Evolutionary conservation across 2,329 filamentous ascomycete genomes (phyloP).

Genomic region (Coleophoma eucalyptorum): DNA sequence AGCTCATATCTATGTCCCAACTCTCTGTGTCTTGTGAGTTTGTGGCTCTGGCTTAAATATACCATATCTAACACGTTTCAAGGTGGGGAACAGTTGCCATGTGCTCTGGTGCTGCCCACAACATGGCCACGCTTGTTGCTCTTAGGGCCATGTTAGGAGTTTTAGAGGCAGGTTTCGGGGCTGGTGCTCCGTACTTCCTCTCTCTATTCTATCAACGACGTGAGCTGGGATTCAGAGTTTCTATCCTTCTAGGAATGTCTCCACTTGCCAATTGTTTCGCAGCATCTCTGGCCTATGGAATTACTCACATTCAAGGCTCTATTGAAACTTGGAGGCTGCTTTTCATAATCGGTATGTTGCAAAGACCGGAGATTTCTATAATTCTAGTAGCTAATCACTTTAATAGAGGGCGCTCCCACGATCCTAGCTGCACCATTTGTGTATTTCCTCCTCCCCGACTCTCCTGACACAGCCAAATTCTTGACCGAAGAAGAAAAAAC

Average conservation of each 20-base stretch:
- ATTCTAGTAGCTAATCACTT: background rate
- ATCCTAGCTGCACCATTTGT: constrained; percentile 23
- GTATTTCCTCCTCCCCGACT: constrained; percentile 28
- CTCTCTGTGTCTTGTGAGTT: constrained; percentile 12
- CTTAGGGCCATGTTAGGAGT: constrained; percentile 21
- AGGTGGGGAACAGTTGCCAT: constrained; percentile 17
- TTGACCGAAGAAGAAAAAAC: constrained; percentile 23
- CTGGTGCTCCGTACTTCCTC: constrained; percentile 26
- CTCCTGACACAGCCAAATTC: constrained; percentile 24
- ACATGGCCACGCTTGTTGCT: constrained; percentile 8
- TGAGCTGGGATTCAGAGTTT: constrained; percentile 26
- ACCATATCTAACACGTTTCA: background rate
- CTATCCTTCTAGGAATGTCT: constrained; percentile 23
- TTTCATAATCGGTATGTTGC: constrained; percentile 26
- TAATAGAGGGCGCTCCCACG: constrained; percentile 25
- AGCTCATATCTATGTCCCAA: constrained; percentile 15
- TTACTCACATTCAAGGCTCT: constrained; percentile 22
- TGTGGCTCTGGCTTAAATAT: background rate
- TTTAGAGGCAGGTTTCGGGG: constrained; percentile 25
- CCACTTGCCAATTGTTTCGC: constrained; percentile 31
- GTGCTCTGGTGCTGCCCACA: constrained; percentile 6
- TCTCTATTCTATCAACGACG: constrained; percentile 30
- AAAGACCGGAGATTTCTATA: too few relatives aligned
- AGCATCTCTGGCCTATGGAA: constrained; percentile 29
- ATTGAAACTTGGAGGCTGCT: constrained; percentile 27